These are phyloP conservation scores for Papiliotrema nemorosa DNA, from an alignment of 1,284 basidiomycete genomes.

Conservation along the genomic window DNA sequence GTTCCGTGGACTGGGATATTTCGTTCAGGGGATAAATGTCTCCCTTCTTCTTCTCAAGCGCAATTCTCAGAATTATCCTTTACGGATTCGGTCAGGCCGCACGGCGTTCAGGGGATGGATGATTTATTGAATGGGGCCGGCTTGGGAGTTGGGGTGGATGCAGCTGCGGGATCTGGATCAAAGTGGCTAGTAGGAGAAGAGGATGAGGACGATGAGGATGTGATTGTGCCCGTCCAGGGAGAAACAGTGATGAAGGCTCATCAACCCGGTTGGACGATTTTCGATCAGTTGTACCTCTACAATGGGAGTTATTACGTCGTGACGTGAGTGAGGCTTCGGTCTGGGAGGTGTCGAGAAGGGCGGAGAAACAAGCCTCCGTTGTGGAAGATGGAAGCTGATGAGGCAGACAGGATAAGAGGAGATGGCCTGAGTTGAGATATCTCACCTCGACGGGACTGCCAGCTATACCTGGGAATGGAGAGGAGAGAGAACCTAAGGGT, in stretches of 20 bases:
- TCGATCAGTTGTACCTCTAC: conserved; percentile 60
- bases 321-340: conserved; percentile 45
- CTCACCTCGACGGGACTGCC: conserved; percentile 67
- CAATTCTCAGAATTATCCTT: not conserved
- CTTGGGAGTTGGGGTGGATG: not conserved
- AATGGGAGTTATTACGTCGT: conserved; percentile 69
- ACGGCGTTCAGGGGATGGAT: not conserved
- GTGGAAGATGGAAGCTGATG: conserved; percentile 4
- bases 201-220: conserved; percentile 28
- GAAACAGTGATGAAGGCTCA: conserved; percentile 30
- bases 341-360: not conserved
- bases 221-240: conserved; percentile 11
- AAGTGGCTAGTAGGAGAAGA: conserved; percentile 17
- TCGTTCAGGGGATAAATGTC: not conserved
- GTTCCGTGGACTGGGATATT: not conserved
- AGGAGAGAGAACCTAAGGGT: conserved; percentile 61
- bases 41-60: not conserved
- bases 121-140: not conserved
- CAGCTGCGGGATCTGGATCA: not conserved
- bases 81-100: not conserved
- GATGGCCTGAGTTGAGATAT: conserved; percentile 61
- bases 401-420: conserved; percentile 21
- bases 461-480: conserved; percentile 62
- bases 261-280: conserved; percentile 46
- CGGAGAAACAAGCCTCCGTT: too few species aligned